Conservation (phyloP, 257 asterid species). For the Solanum chaucha region DNA sequence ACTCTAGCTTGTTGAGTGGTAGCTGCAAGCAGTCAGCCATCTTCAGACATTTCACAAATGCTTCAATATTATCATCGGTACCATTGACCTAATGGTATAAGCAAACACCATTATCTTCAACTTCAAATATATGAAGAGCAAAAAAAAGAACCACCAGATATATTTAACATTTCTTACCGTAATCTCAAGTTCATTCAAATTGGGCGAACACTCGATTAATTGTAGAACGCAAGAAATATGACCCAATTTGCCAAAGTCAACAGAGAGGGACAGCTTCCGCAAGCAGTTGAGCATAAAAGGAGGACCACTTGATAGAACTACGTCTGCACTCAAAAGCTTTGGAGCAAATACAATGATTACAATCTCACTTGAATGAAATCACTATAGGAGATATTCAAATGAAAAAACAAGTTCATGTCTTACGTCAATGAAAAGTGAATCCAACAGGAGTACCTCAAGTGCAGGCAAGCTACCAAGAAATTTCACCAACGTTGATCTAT, state of each 20-base stretch:
- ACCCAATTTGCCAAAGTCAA: neutral
- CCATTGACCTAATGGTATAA: neutral
- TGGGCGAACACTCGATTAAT: neutral
- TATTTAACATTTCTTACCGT: neutral
- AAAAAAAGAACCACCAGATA: neutral
- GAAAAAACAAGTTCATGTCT: neutral
- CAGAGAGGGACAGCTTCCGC: neutral
- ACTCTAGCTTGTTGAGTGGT: neutral
- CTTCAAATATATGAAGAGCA: neutral
- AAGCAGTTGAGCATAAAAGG: neutral
- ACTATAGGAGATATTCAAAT: neutral
- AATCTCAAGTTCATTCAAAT: neutral
- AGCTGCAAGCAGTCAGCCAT: neutral
- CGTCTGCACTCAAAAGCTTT: neutral
- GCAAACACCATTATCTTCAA: neutral
- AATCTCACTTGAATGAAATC: neutral
- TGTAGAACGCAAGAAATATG: neutral
- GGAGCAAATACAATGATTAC: neutral
- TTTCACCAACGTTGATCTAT: neutral
- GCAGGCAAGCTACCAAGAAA: neutral
- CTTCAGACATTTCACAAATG: neutral
- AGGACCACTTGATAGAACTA: neutral
- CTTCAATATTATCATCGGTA: neutral
- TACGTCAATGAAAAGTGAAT: neutral
- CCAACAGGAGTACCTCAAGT: neutral